Conservation (phyloP, 2,329 filamentous ascomycete species). For the Lachnellula subtilissima region DNA sequence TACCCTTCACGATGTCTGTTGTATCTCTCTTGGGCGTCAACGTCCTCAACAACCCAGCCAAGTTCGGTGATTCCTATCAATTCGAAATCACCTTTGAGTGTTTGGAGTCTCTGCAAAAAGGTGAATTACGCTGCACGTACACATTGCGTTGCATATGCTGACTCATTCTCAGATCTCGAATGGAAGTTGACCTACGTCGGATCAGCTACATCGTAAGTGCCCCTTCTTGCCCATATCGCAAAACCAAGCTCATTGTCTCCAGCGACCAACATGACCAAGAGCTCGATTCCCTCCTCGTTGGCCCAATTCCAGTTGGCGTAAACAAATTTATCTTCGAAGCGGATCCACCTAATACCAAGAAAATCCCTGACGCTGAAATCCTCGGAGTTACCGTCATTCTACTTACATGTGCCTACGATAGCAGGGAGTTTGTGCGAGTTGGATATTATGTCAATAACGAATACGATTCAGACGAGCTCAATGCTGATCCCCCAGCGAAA, state of each 20-base stretch:
- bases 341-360: conserved; percentile 81
- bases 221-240: conserved; percentile 2
- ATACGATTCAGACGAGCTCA: conserved; percentile 88
- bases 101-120: conserved; percentile 88
- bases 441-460: conserved; percentile 99
- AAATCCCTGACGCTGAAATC: conserved; percentile 92
- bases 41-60: conserved; percentile 94
- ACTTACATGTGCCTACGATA: conserved; percentile 93
- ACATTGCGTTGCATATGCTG: conserved; percentile 4
- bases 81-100: conserved; percentile 99
- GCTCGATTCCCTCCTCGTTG: conserved; percentile 92
- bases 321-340: conserved; percentile 99
- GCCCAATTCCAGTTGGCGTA: conserved; percentile 93
- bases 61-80: conserved; percentile 87
- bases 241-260: neutral
- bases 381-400: conserved; percentile 96
- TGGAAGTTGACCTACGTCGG: conserved; percentile 99
- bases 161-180: conserved; percentile 69
- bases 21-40: conserved; percentile 94
- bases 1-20: conserved; percentile 70
- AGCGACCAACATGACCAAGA: conserved; percentile 85
- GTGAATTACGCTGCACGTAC: conserved; percentile 40
- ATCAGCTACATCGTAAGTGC: conserved; percentile 86
- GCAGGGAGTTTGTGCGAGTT: conserved; percentile 93
- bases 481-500: conserved; percentile 84